Conservation (phyloP, 805 yeast species). For the Candida takata region DNA sequence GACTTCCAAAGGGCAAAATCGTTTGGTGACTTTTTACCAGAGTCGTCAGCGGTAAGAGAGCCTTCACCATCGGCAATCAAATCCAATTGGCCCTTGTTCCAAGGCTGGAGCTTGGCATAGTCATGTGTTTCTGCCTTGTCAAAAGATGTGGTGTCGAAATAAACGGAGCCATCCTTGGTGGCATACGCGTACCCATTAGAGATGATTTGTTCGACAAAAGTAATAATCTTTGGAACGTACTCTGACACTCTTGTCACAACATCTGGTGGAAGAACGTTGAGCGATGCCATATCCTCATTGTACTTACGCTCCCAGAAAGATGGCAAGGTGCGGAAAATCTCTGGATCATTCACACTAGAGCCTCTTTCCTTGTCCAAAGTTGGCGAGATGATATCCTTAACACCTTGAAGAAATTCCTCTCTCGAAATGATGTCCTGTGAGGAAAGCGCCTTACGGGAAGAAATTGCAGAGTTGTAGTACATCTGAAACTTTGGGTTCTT, state of each 20-base stretch:
- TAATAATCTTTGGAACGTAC: conserved; percentile 87
- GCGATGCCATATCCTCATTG: conserved; percentile 75
- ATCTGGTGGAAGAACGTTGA: conserved; percentile 81
- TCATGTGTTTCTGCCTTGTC: conserved; percentile 66
- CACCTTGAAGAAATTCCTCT: conserved; percentile 36
- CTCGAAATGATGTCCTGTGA: conserved; percentile 22
- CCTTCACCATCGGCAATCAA: conserved; percentile 95
- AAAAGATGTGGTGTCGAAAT: conserved; percentile 82
- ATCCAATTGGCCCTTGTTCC: conserved; percentile 88
- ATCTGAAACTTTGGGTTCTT: conserved; percentile 81
- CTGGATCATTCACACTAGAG: conserved; percentile 73
- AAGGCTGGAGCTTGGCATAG: conserved; percentile 95
- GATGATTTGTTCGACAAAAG: conserved; percentile 69
- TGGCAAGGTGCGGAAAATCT: conserved; percentile 73
- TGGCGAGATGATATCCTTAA: conserved; percentile 76
- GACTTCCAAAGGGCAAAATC: conserved; percentile 98
- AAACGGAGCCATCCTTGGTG: conserved; percentile 88
- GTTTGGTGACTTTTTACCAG: conserved; percentile 63
- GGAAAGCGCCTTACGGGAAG: conserved; percentile 43
- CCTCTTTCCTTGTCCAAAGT: conserved; percentile 68
- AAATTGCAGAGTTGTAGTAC: conserved; percentile 59
- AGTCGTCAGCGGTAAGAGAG: conserved; percentile 47
- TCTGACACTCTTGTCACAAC: conserved; percentile 93
- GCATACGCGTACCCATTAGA: conserved; percentile 77
- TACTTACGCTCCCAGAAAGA: conserved; percentile 84